Base-by-base conservation (phyloP, 495 filamentous ascomycete genomes). In the Xylaria castorea region DNA sequence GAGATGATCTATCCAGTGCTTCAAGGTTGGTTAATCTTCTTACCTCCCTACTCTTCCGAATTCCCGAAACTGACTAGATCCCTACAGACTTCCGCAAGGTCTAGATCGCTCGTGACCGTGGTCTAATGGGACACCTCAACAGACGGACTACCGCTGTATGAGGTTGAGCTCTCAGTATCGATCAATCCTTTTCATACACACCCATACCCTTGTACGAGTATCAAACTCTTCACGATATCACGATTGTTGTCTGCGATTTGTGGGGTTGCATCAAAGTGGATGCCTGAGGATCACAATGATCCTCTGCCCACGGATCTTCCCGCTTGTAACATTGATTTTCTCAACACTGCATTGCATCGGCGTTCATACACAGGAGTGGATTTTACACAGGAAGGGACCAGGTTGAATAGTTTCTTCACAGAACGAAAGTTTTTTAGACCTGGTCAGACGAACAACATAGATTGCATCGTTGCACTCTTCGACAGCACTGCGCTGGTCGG, bases 1-100 rank as follows among this genome's bases (percentile, higher is more conserved):
- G 96, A 98, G 86, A 91, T 97, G 90, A 98, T 99, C 88, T 98
- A 98, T 80, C 96, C 96, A 82, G 96, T 98, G 85, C 88, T 99
- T 74, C 93, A 94, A 85, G 94, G 94, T 97, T 85, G 77, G 84
- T 80, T 2, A 9, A 42, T 30, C 34, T 8, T 25, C 25, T 14
- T n/a, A 22, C 22, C 2, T 46, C 60, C 3, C 16, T 27, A 18
- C 7, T 30, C 11, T 30, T 48, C 8, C 11, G 50, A 38, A 1
- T 20, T 27, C 34, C 3, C 9, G 4, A 27, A 50, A 32, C 79
- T 78, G 51, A 66, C 20, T 2, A 16, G 4, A 9, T 58, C 22
- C 18, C 6, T 34, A 1, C 65, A 86, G 84, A 86, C 73, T 86
- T 86, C 83, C 82, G 84, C 78, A 86, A 85, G 81, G 77, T 86